Percentiles rank a stretch among this genome's conserved stretches.
Evolutionary conservation across 169 alveolate species (phyloP).

Genomic region (Plasmodium falciparum): DNA sequence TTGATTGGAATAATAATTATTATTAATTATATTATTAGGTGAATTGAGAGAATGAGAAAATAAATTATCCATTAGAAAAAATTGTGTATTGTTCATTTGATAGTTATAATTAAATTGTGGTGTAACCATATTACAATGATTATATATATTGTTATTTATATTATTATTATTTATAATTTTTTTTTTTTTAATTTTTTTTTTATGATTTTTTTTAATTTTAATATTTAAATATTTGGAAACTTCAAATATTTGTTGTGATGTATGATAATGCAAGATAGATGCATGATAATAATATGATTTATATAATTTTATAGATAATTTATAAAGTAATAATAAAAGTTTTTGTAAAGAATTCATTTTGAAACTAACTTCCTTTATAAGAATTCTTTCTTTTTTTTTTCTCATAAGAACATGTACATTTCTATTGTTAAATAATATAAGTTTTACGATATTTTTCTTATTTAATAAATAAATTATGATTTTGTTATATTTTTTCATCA

Average conservation of each 20-base stretch:
- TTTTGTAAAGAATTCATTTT: conserved; percentile 39
- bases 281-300: conserved; percentile 63
- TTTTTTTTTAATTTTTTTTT: not conserved
- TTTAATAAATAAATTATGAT: conserved; percentile 21
- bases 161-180: not conserved
- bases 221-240: conserved; percentile 69
- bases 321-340: conserved; percentile 26
- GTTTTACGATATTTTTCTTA: conserved; percentile 48
- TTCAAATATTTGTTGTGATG: conserved; percentile 51
- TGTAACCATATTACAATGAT: too few relatives aligned
- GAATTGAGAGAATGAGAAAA: too few relatives aligned
- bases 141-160: too few relatives aligned
- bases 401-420: conserved; percentile 48
- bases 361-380: conserved; percentile 14
- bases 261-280: conserved; percentile 50
- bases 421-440: conserved; percentile 51
- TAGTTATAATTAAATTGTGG: too few relatives aligned
- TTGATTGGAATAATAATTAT: not conserved
- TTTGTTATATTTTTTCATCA: conserved; percentile 40
- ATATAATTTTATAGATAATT: conserved; percentile 38
- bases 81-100: too few relatives aligned
- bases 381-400: conserved; percentile 22
- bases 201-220: conserved; percentile 24
- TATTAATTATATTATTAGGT: too few relatives aligned
- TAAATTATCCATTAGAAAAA: too few relatives aligned